Evolutionary conservation across 2,329 filamentous ascomycete species (phyloP), one percentile per base, ranked within the genome.

Genomic region (Colletotrichum kahawae): DNA sequence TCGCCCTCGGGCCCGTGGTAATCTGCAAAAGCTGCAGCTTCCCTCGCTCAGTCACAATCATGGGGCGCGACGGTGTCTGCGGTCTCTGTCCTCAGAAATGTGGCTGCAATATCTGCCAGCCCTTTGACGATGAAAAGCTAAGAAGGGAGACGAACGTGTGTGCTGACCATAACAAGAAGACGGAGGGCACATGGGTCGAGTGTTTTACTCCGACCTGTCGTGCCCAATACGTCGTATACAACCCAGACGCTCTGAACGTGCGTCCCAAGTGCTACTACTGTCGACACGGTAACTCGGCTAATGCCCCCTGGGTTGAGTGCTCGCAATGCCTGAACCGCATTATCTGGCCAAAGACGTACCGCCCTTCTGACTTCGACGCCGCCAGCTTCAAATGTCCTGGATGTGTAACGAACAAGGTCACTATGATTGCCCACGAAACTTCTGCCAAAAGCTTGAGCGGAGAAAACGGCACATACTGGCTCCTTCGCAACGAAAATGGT

Each of bases 201-300:
- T 90, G 88, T 77, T 80, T 76, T 48, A 80, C 83, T n/a, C 71
- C 63, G 1, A 78, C 79, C 10, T 90, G 88, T 78, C 83, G 87
- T 13, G 86, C 84, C 2, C 87, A 89, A 78, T 90, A 90, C 77
- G 84, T 89, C 33, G 85, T 89, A 6, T 90, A 90, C 78, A 83
- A 86, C 56, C 78, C 82, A 4, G 79, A 83, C 4, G 77, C 77
- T 1, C 81, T 89, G n/a, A 83, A 81, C 0, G 85, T 88, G 2
- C 85, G 84, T 1, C 78, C 88, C 34, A 90, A 90, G 78, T 90
- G 88, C 78, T 82, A 85, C 78, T 89, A 86, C 79, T 90, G 88
- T 77, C 85, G 87, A 14, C 79, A 83, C 67, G 68, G 76, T 9
- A 62, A 67, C 10, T 36, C 77, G 34, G 77, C 74, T 33, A 66